A percentile compares a stretch with the other conserved stretches of the same genome.
Conservation (phyloP, 179 eudicot genomes). For the Gypsophila paniculata region DNA sequence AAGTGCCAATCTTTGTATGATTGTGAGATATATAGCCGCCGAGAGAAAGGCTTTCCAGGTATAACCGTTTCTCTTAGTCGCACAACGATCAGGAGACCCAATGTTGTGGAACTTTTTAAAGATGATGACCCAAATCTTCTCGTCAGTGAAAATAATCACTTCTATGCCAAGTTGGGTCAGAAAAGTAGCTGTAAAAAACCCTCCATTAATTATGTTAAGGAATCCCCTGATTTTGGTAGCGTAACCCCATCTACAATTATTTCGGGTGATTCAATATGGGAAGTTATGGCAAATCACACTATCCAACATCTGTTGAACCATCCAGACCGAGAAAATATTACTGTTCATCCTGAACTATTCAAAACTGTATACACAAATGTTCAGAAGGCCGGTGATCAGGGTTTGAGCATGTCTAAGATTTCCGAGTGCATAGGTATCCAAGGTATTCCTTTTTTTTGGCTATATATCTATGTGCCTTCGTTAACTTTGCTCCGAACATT, state of each 20-base stretch:
- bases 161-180: conserved; percentile 31
- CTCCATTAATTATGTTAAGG: conserved; percentile 31
- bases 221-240: conserved; percentile 37
- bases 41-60: conserved; percentile 95
- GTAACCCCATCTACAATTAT: conserved; percentile 26
- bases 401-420: conserved; percentile 66
- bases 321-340: conserved; percentile 26
- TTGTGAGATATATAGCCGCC: conserved; percentile 56
- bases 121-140: conserved; percentile 27
- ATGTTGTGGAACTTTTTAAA: conserved; percentile 39
- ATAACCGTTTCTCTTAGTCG: conserved; percentile 53
- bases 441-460: conserved; percentile 37
- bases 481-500: neutral
- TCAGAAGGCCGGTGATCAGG: conserved; percentile 91
- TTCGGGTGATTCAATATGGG: conserved; percentile 63
- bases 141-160: conserved; percentile 37
- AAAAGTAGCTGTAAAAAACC: conserved; percentile 25
- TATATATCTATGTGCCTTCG: conserved; percentile 6
- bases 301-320: conserved; percentile 30
- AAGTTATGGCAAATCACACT: conserved; percentile 59
- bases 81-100: conserved; percentile 39
- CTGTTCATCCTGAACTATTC: conserved; percentile 49
- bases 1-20: conserved; percentile 45
- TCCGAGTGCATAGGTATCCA: conserved; percentile 43
- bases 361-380: conserved; percentile 48